phyloP scores from a whole-genome alignment of 23 red algal species.

The Gracilaria vermiculophylla region DNA sequence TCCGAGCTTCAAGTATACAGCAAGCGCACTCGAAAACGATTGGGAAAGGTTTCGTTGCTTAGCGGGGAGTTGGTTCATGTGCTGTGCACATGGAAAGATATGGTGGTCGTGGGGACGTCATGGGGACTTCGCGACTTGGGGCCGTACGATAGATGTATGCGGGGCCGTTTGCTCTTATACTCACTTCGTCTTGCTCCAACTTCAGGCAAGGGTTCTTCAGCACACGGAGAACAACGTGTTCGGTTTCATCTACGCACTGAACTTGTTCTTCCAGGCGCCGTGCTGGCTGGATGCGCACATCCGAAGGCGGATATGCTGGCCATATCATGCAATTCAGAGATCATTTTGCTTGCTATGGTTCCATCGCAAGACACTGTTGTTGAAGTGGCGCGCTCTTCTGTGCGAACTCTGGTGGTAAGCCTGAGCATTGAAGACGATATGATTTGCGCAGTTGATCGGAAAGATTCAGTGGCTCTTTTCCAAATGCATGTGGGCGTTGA shows the following conservation, averaged over 20 bases:
- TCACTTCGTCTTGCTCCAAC: background rate
- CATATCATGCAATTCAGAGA: constrained; percentile 49
- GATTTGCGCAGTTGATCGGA: constrained; percentile 53
- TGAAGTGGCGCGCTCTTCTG: constrained; percentile 30
- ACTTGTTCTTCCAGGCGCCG: constrained; percentile 42
- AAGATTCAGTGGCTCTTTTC: constrained; percentile 65
- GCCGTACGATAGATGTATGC: background rate
- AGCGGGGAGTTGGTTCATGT: constrained; percentile 45
- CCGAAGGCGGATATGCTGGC: constrained; percentile 29
- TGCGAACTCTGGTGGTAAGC: constrained; percentile 35
- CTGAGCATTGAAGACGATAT: constrained; percentile 43
- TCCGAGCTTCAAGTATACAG: background rate
- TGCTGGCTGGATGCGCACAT: constrained; percentile 44
- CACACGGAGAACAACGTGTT: background rate
- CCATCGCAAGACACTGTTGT: background rate
- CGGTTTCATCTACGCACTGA: constrained; percentile 32
- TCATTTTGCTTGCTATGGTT: constrained; percentile 45
- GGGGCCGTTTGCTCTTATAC: constrained; percentile 47
- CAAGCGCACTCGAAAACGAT: background rate
- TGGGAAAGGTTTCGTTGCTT: constrained; percentile 18
- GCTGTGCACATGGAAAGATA: constrained; percentile 22
- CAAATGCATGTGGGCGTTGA: background rate
- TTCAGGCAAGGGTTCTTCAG: background rate
- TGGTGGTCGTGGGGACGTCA: constrained; percentile 55
- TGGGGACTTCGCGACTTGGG: constrained; percentile 1